Evolutionary conservation across 1,139 yeast species (phyloP), one percentile per base, ranked within the genome.

Genomic region (Ogataea hybrid): DNA sequence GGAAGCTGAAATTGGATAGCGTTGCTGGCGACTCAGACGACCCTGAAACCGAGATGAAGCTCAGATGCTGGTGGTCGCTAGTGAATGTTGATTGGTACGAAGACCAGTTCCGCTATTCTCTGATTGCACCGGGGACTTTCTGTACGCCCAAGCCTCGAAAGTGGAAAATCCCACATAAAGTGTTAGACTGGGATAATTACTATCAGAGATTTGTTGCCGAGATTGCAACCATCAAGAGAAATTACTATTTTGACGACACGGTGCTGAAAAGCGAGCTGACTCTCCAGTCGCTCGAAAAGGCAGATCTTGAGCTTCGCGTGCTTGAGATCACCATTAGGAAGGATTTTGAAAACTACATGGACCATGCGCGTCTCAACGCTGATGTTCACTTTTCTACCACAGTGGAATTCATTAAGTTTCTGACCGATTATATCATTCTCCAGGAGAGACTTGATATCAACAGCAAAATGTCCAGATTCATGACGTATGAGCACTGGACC

Each of bases 51-150:
- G 66, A 63, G 33, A 38, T 62, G 12, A 58, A 62, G 28, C 51
- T 64, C 18, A 33, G 65, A 21, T 50, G 61, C 12, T 64, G 69
- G 66, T 67, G 69, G 70, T 32, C 58, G 2, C 50, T 65, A 20
- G 57, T 64, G 6, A 56, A 54, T 11, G 46, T 57, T 23, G 71
- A 67, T 46, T 67, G 71, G 71, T 53, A 57, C 30, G 68, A 67
- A 37, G 63, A 57, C 32, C 48, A 54, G 21, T 59, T 57, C 30
- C 42, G 67, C 15, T 50, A 51, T 30, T 49, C 59, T 0, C 35
- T 59, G 17, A 55, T 66, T 10, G 45, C 51, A 5, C 37, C 50
- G 4, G 44, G 42, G 10, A 53, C 58, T 15, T 65, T 63, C 41
- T 41, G 59, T 3, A 59, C 68, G 1, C 56, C 60, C 2, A 5